Evolutionary conservation across 2,329 filamentous ascomycete species (phyloP), one percentile per base, ranked within the genome.

Genomic region (Didymella sp.): DNA sequence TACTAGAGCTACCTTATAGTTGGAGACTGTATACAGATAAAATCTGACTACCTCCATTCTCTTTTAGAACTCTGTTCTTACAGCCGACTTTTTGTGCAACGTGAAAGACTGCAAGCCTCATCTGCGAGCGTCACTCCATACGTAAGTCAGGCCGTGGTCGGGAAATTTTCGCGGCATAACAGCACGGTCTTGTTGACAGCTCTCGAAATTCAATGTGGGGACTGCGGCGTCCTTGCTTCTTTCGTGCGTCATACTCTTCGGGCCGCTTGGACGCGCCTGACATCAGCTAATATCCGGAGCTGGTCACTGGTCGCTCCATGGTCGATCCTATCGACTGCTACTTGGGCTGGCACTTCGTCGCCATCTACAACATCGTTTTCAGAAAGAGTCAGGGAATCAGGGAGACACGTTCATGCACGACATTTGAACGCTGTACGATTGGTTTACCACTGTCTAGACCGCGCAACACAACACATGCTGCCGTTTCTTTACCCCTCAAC

Each of bases 181-280:
- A 51, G 41, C 47, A 40, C 45, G 46, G 46, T 27, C 41, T 45
- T 41, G 46, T 46, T 47, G 27, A 35, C 33, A n/a, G 13, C 9
- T n/a, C 27, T 30, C 22, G 12, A 31, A 46, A 28, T 42, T 37
- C 27, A 24, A 35, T 25, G 46, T 56, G 52, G 52, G 25, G 30
- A 38, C 31, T 27, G 17, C 47, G 41, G 35, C 19, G 27, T 47
- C 48, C 53, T 38, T 56, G 40, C 52, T 50, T 44, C 41, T 45
- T 50, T 45, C 12, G 24, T 62, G 38, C 51, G 54, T 62, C 51
- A 56, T 56, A 45, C 35, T 53, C 38, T 47, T 38, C 35, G 41
- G 53, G 13, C 47, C 52, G 42, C 50, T 28, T 46, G 47, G 44
- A 47, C 7, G 41, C 51, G 47, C 59, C 51, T 61, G 58, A 60